Evolutionary conservation across 1,284 basidiomycete genomes (phyloP), one percentile per base, ranked within the genome.

Genomic region (Cystobasidium pallidum): DNA sequence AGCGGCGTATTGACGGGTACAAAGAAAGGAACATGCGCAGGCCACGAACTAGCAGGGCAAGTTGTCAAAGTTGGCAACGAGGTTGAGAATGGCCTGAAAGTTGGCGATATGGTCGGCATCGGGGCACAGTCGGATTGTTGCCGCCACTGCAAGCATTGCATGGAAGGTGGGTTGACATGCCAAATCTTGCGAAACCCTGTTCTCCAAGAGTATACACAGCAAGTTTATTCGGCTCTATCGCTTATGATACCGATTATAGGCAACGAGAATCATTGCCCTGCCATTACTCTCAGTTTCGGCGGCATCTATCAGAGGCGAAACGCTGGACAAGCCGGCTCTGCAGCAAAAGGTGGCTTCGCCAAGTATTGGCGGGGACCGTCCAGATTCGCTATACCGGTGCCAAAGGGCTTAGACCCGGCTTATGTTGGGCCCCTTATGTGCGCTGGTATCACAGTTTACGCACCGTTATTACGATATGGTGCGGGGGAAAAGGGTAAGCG

Each of bases 401-500:
- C 82, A 8, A 79, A 81, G 0, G 78, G 66, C 4, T 72, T 82
- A 66, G 79, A 80, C 75, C 79, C 78, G 1, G 75, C 80, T 43
- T 72, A 79, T 58, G 82, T 82, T 8, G 82, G 81, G 13, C 80
- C 81, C n/a, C 79, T 82, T 77, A 78, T 85, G 28, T 84, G 82
- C 75, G 81, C 78, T 39, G 82, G 82, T 15, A 21, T 61, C n/a
- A 61, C 58, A 8, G 79, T 83, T 61, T 85, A 79, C 78, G 78
- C 80, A 6, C 84, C 84, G 2, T 77, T 85, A 11, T 76, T 75
- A 58, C 78, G 80, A 52, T 83, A 83, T 19, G 58, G 58, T 1
- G 83, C 82, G 8, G 84, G 84, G 11, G 32, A 2, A 32, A 79
- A 78, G 21, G 84, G 81, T 39, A 84, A 83, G 79, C 78, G 81